A percentile compares a stretch with the other conserved stretches of the same genome.
phyloP scores from a whole-genome alignment of 768 basidiomycete genomes.

The Auricularia auricula-judae region DNA sequence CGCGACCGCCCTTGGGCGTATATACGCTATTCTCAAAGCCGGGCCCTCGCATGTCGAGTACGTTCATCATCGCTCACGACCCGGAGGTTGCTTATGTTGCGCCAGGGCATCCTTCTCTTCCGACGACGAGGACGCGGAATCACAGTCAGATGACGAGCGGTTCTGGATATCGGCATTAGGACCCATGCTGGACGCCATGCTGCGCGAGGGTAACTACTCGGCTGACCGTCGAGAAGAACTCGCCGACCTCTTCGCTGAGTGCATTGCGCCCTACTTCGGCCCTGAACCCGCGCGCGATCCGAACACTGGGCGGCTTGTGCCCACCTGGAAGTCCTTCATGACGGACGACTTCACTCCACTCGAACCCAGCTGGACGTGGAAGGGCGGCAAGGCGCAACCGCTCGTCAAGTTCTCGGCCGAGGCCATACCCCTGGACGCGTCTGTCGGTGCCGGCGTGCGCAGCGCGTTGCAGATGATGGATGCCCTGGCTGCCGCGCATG shows the following conservation, averaged over 20 bases:
- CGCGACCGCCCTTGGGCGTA: background rate
- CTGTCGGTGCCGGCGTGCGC: background rate
- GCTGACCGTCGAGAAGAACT: background rate
- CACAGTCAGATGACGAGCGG: background rate
- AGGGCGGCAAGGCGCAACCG: background rate
- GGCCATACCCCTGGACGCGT: background rate
- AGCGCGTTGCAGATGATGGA: background rate
- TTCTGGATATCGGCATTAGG: background rate
- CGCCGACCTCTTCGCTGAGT: background rate
- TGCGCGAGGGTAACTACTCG: background rate
- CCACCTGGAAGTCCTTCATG: background rate
- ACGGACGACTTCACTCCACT: background rate
- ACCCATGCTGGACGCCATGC: background rate
- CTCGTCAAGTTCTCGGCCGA: background rate
- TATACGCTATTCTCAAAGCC: background rate
- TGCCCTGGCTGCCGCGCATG: background rate
- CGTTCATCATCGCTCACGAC: background rate
- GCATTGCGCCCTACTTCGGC: background rate
- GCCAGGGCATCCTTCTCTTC: background rate
- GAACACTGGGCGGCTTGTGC: background rate
- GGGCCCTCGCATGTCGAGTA: background rate
- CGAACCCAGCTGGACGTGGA: slow-evolving; percentile 1
- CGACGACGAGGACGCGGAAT: background rate
- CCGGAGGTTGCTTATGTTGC: background rate
- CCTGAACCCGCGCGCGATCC: background rate